Evolutionary conservation across 2,329 filamentous ascomycete genomes (phyloP).

Genomic region (Hypoxylon sp.): DNA sequence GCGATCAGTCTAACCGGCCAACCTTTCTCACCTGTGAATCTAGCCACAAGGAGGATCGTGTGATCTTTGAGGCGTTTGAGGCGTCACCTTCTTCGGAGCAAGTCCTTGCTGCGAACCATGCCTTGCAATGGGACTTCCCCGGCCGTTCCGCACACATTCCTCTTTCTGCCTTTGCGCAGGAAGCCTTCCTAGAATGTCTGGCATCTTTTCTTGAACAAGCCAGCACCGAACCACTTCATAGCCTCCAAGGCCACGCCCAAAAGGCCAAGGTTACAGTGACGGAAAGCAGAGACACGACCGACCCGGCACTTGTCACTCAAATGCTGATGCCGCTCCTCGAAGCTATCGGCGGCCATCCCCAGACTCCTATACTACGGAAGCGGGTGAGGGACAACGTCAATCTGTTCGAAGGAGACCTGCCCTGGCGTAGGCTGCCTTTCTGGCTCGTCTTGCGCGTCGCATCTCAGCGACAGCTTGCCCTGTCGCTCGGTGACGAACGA

Average conservation of each 20-base stretch:
- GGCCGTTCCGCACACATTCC: conserved; percentile 62
- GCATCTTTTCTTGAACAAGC: conserved; percentile 68
- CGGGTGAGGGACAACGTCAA: conserved; percentile 73
- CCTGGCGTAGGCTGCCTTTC: conserved; percentile 73
- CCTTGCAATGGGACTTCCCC: conserved; percentile 69
- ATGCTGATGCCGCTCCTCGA: conserved; percentile 72
- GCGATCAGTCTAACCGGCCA: too few species aligned
- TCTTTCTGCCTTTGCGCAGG: conserved; percentile 53
- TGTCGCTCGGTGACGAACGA: conserved; percentile 54
- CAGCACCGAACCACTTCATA: conserved; percentile 64
- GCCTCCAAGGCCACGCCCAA: conserved; percentile 62
- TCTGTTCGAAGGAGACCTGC: conserved; percentile 60
- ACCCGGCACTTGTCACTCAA: conserved; percentile 70
- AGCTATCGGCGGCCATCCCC: conserved; percentile 60
- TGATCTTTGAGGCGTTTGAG: conserved; percentile 71
- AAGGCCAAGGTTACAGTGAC: conserved; percentile 65
- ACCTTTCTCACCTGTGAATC: conserved; percentile 1
- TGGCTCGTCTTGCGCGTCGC: conserved; percentile 74
- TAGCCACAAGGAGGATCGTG: conserved; percentile 42
- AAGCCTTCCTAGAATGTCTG: conserved; percentile 62
- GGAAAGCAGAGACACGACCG: conserved; percentile 69
- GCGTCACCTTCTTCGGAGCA: conserved; percentile 62
- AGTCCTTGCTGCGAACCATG: conserved; percentile 61
- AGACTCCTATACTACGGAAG: conserved; percentile 63
- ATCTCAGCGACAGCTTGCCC: conserved; percentile 64